Evolutionary conservation across 768 basidiomycete genomes (phyloP), one percentile per base, ranked within the genome.

Genomic region (Rhodotorula graminis): DNA sequence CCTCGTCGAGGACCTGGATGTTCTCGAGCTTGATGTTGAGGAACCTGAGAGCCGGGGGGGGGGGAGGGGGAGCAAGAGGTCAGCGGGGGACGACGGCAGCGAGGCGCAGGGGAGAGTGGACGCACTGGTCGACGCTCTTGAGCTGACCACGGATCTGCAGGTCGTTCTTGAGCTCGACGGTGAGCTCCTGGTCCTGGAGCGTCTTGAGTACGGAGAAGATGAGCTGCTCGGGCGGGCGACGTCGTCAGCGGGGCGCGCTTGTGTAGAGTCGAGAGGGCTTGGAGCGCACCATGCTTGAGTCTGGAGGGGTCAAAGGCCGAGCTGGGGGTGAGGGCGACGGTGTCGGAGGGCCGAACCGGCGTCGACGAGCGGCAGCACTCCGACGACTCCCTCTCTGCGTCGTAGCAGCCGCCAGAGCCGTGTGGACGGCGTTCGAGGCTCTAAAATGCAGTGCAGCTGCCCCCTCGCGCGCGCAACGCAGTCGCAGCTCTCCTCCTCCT

Each of bases 131-230:
- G 64, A 99, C 94, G 46, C 93, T 96, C 85, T 96, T 96, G 77
- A 99, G 83, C 40, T 91, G 89, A 2, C 95, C 95, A 18, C 90
- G 92, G 81, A 99, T 96, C 29, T 90, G 93, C 65, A 98, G 88
- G 82, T 98, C 96, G 83, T 99, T 99, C 84, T 99, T 99, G 79
- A 99, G 75, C 57, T 76, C 77, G 62, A 78, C 76, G 15, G 91
- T 93, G 78, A 98, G 94, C 79, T 89, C 88, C 80, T 98, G 95
- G 82, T 97, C 78, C 18, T 94, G 97, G 46, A 99, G 87, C 16
- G 96, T 98, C 83, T 98, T 98, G 88, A 99, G 98, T 40, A 98
- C 94, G 58, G 94, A 97, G 84, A 92, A 93, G 76, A 92, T 94
- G 77, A 95, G 89, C 93, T 91, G 73, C 29, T 4, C 8, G 10